Base-by-base conservation (phyloP, 352 stramenopile species). In the Globisporangium lucens region DNA sequence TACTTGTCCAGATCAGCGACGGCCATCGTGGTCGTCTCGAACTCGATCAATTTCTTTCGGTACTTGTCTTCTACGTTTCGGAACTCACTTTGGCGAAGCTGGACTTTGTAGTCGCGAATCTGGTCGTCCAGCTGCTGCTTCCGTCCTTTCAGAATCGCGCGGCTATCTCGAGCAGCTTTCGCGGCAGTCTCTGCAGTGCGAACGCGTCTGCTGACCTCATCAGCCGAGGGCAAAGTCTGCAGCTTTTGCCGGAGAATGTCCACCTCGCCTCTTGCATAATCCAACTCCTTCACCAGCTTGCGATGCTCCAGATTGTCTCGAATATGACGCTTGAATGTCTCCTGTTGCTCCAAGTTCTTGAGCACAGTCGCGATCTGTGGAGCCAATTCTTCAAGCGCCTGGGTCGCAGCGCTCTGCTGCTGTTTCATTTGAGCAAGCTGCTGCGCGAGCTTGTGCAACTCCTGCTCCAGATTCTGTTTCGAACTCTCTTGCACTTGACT, bases 1-100 rank as follows among this genome's bases (percentile, higher is more conserved):
- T 99, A 99, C 46, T 97, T 98, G 66, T 99, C 97, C 20, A 99
- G 71, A 66, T 99, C 98, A 5, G 81, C 80, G 4, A 99, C 95
- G 0, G 97, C 93, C 85, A 99, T 96, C 63, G 89, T 85, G 7
- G 97, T 99, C 13, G 98, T 99, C 63, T 99, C 89, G 61, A 94
- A 87, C 68, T 99, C 83, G 70, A 99, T 99, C 56, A 98, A 78
- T 69, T 95, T 98, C 58, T 95, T 80, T 5, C 96, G 83, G 70
- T 98, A 92, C 61, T 93, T 87, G 59, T 98, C 91, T 35, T 99
- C 96, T 17, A 99, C 85, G 61, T 98, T 85, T 36, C 92, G 88
- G 63, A 98, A 97, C 15, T 98, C 89, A 30, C 73, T 70, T 1
- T 73, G 67, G 20, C 70, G 73, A 1, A 94, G 68, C 52, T 92